Percentiles rank a stretch among this genome's conserved stretches.
These are phyloP conservation scores for Pyricularia sp. DNA, from an alignment of 2,329 filamentous ascomycete genomes.

Conservation along the genomic window DNA sequence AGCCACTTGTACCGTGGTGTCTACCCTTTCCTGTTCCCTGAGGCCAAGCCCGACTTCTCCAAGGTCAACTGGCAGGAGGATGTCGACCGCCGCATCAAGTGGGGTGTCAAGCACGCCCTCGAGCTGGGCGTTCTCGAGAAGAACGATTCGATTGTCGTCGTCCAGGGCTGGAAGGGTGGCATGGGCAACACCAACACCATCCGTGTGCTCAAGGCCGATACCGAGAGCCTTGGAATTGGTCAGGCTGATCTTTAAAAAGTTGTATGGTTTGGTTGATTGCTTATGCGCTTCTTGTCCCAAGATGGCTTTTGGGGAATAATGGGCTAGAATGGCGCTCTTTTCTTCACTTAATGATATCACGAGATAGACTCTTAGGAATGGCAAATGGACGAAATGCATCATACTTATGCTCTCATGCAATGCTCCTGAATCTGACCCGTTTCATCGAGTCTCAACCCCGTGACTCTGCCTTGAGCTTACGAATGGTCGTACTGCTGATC, in stretches of 20 bases:
- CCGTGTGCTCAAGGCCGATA: slow-evolving; percentile 49
- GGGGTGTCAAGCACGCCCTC: slow-evolving; percentile 81
- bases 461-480: slow-evolving; percentile 30
- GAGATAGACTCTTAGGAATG: not conserved
- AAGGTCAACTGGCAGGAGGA: slow-evolving; percentile 96
- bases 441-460: not conserved
- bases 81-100: slow-evolving; percentile 93
- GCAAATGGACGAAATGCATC: not conserved
- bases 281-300: not conserved
- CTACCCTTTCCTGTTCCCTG: slow-evolving; percentile 90
- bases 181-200: slow-evolving; percentile 85
- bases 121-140: slow-evolving; percentile 62
- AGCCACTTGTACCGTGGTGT: slow-evolving; percentile 94
- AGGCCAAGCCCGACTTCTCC: slow-evolving; percentile 88
- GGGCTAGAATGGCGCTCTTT: not conserved
- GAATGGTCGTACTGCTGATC: slow-evolving; percentile 83
- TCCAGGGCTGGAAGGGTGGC: slow-evolving; percentile 84
- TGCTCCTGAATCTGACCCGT: not conserved
- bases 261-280: not conserved
- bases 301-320: not conserved
- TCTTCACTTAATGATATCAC: slow-evolving; percentile 1
- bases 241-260: slow-evolving; percentile 15
- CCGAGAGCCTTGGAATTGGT: slow-evolving; percentile 44
- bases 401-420: not conserved
- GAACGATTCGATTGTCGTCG: slow-evolving; percentile 66